Evolutionary conservation across 2,329 filamentous ascomycete genomes (phyloP).

Genomic region (Elsinoe australis): DNA sequence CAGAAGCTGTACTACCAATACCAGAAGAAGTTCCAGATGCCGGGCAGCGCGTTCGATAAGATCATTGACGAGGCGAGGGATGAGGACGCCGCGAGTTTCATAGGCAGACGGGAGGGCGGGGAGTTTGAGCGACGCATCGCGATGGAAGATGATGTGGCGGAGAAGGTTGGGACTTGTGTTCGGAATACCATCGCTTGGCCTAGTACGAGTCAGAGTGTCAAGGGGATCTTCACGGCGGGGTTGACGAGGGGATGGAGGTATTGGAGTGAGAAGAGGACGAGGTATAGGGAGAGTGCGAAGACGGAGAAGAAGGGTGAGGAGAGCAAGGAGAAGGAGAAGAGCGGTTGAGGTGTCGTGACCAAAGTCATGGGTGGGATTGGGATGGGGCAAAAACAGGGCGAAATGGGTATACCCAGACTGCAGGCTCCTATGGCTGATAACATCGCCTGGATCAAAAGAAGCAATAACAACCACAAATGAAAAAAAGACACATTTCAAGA

Average conservation of each 20-base stretch:
- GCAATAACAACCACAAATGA: too few relatives aligned
- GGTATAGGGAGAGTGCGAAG: slow-evolving; percentile 28
- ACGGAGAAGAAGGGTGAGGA: slow-evolving; percentile 18
- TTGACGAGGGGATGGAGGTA: slow-evolving; percentile 64
- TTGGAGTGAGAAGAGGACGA: slow-evolving; percentile 63
- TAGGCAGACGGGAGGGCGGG: slow-evolving; percentile 69
- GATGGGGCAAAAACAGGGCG: background rate
- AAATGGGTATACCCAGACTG: background rate
- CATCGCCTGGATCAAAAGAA: too few relatives aligned
- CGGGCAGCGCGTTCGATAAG: slow-evolving; percentile 70
- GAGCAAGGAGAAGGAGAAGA: slow-evolving; percentile 13
- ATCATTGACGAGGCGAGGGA: slow-evolving; percentile 75
- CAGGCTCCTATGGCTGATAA: too few relatives aligned
- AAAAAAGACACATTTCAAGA: too few relatives aligned
- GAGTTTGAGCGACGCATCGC: slow-evolving; percentile 82
- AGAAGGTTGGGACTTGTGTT: slow-evolving; percentile 67
- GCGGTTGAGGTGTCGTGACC: too few relatives aligned
- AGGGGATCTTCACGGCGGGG: slow-evolving; percentile 75
- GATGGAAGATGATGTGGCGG: slow-evolving; percentile 59
- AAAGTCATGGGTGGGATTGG: slow-evolving; percentile 2
- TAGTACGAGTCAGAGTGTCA: slow-evolving; percentile 77
- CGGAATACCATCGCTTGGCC: slow-evolving; percentile 88
- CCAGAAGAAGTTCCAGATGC: slow-evolving; percentile 81
- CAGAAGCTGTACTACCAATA: slow-evolving; percentile 91
- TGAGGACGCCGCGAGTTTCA: slow-evolving; percentile 52